Evolutionary conservation across 352 stramenopile species (phyloP), one percentile per base, ranked within the genome.

Genomic region (Phytopythium helicoides): DNA sequence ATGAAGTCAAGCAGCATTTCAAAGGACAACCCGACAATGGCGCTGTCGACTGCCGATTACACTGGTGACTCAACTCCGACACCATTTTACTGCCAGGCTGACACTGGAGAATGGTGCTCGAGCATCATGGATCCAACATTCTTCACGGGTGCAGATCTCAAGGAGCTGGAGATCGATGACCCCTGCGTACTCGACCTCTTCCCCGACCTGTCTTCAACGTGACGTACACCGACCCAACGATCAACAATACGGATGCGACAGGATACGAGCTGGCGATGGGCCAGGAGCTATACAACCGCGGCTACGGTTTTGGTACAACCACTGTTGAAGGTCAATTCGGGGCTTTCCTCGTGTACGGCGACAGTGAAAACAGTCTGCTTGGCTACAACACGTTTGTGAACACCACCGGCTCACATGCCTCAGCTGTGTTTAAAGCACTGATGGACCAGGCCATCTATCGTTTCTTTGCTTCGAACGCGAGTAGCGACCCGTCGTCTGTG

Each of bases 321-420:
- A 54, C 41, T 6, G 50, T 72, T 10, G 40, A 65, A 22, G 62
- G 60, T 0, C 78, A 86, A 49, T 83, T 76, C 35, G 75, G 75
- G 15, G 68, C 68, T 0, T 81, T 75, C 46, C 53, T 84, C 31
- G 64, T 89, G 10, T 60, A 80, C 26, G 65, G 69, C 21, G 72
- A 76, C 26, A 64, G 56, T 23, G 49, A 63, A 6, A 54, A 53
- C 16, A 77, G 80, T 33, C 26, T 84, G 0, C 57, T 89, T 8
- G 64, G 75, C 34, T 89, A 89, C 65, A 85, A 83, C 19, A 25
- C 86, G 40, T 71, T 86, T 16, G 56, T 83, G 8, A 89, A 89
- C 68, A 85, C 75, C 4, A 78, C 78, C 8, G 41, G 73, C 1
- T 76, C 64, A 0, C 78, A 89, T 22, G 54, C 58, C 15, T 52